phyloP scores from a whole-genome alignment of 1,284 basidiomycete species.

The Mycena citricolor region DNA sequence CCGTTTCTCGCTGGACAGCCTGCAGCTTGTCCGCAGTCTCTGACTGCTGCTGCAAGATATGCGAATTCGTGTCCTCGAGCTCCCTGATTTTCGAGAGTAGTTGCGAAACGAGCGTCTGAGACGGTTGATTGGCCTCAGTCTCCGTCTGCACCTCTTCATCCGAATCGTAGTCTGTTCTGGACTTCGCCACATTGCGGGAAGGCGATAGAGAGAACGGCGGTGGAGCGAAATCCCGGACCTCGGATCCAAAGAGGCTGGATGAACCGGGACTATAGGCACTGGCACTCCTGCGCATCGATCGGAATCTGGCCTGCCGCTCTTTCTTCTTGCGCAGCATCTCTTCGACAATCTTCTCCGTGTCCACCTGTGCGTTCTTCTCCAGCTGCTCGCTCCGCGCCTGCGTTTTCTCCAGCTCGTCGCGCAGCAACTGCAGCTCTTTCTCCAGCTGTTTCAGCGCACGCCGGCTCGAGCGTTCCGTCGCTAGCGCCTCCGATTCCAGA shows the following conservation, averaged over 20 bases:
- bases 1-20: slow-evolving; percentile 69
- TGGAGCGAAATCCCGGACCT: slow-evolving; percentile 64
- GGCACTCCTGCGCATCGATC: slow-evolving; percentile 38
- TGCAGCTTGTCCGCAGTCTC: slow-evolving; percentile 60
- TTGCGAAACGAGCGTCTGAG: slow-evolving; percentile 67
- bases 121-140: no score
- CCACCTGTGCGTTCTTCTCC: slow-evolving; percentile 56
- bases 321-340: slow-evolving; percentile 50
- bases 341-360: slow-evolving; percentile 42
- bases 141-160: no score
- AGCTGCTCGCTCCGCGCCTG: slow-evolving; percentile 67
- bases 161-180: no score
- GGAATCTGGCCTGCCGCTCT: slow-evolving; percentile 56
- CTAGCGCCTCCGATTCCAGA: slow-evolving; percentile 68
- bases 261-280: neutral
- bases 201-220: slow-evolving; percentile 35
- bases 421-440: slow-evolving; percentile 68
- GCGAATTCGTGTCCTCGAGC: slow-evolving; percentile 71
- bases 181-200: slow-evolving; percentile 17
- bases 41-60: slow-evolving; percentile 67
- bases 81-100: slow-evolving; percentile 78
- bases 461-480: slow-evolving; percentile 66
- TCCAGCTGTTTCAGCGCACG: slow-evolving; percentile 71
- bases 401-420: slow-evolving; percentile 72
- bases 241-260: slow-evolving; percentile 27